These are phyloP conservation scores for Yamadazyma tumulicola DNA, from an alignment of 805 yeast species.

Conservation along the genomic window DNA sequence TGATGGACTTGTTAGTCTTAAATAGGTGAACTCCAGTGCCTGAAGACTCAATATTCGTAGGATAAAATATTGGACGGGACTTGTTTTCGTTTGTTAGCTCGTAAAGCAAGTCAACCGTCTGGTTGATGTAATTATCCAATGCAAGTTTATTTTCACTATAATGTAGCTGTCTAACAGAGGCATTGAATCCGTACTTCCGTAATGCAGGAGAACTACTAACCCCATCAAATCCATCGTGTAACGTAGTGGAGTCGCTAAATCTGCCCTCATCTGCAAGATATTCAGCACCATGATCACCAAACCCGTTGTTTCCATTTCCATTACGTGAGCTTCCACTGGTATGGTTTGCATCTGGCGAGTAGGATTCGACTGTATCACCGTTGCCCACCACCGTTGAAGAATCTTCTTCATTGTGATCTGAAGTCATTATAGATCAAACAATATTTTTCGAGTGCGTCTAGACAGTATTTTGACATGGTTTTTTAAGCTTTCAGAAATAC, in stretches of 20 bases:
- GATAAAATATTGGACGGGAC: conserved; percentile 60
- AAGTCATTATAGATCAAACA: too few species aligned
- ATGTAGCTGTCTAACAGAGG: conserved; percentile 68
- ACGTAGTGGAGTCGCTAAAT: conserved; percentile 25
- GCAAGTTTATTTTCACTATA: conserved; percentile 71
- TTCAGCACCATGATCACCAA: conserved; percentile 13
- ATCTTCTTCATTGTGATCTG: conserved; percentile 9
- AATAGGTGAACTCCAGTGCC: conserved; percentile 3
- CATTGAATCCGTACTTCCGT: conserved; percentile 27
- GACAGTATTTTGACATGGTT: background rate
- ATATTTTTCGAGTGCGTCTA: conserved; percentile 1
- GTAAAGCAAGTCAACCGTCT: conserved; percentile 47
- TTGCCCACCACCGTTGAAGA: conserved; percentile 12
- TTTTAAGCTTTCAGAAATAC: too few species aligned
- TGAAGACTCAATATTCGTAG: conserved; percentile 37
- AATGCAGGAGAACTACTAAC: conserved; percentile 12
- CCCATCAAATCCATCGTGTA: conserved; percentile 29
- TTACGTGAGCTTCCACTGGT: background rate
- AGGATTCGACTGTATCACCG: conserved; percentile 8
- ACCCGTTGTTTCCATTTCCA: conserved; percentile 18
- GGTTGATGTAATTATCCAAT: conserved; percentile 57
- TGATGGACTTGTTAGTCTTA: conserved; percentile 8
- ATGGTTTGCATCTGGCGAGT: conserved; percentile 1
- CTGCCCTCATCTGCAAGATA: conserved; percentile 33
- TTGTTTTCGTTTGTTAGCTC: conserved; percentile 56